phyloP scores from a whole-genome alignment of 148 eudicot genomes.

The Diospyros lotus region DNA sequence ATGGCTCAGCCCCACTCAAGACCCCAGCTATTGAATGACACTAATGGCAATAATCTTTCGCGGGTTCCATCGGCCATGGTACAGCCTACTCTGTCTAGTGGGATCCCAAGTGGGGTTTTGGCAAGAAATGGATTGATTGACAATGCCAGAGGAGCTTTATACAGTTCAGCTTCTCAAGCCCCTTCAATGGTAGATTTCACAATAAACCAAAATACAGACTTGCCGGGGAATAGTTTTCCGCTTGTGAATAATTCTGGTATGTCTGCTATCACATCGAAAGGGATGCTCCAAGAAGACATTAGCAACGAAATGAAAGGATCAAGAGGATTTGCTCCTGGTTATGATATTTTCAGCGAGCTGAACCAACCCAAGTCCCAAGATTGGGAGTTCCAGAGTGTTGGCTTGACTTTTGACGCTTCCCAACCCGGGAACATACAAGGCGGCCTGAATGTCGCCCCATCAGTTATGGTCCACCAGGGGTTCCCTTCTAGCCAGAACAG shows the following conservation, averaged over 20 bases:
- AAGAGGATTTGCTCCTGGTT: conserved; percentile 46
- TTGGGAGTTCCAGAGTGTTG: conserved; percentile 54
- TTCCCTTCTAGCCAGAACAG: conserved; percentile 33
- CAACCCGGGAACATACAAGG: conserved; percentile 33
- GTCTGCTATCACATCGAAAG: conserved; percentile 30
- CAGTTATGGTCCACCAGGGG: conserved; percentile 54
- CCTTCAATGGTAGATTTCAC: conserved; percentile 48
- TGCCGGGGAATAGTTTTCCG: conserved; percentile 45
- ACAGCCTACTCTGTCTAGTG: conserved; percentile 15
- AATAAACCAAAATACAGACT: conserved; percentile 31
- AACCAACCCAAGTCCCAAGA: conserved; percentile 52
- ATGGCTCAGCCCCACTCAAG: conserved; percentile 32
- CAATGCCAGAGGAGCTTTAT: conserved; percentile 20
- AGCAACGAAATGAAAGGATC: conserved; percentile 46
- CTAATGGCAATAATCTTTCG: conserved; percentile 29
- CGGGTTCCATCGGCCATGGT: conserved; percentile 37
- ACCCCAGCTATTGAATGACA: conserved; percentile 4
- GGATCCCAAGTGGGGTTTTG: conserved; percentile 6
- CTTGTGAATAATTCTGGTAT: conserved; percentile 43
- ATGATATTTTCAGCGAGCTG: conserved; percentile 56
- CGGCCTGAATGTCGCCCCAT: conserved; percentile 44
- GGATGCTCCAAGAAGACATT: conserved; percentile 42
- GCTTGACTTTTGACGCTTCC: conserved; percentile 30
- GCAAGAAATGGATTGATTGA: conserved; percentile 31
- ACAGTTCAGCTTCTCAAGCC: conserved; percentile 42